Conservation (phyloP, 192 early-diverging fungal genomes). For the Nowakowskiella sp. region DNA sequence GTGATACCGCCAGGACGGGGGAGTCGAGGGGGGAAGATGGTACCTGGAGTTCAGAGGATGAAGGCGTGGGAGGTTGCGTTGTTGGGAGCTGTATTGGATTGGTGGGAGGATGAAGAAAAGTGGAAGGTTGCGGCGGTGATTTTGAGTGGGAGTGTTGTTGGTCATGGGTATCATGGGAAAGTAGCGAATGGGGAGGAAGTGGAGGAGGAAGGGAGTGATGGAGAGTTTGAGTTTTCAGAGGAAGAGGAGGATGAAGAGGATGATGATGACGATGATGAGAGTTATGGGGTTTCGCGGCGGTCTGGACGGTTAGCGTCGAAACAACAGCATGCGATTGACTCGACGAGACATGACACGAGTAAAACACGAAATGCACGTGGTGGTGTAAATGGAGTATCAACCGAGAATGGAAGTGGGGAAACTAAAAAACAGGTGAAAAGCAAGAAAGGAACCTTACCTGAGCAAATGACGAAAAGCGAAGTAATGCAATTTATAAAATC, state of each 20-base stretch:
- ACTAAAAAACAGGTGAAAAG: neutral
- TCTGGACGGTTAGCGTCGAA: neutral
- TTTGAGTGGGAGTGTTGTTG: neutral
- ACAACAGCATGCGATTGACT: neutral
- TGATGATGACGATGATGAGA: neutral
- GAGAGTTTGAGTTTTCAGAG: conserved; percentile 18
- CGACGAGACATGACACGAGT: too few relatives aligned
- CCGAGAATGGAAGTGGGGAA: neutral
- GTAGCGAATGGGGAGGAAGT: conserved; percentile 1
- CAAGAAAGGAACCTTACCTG: neutral
- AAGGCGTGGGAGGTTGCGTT: conserved; percentile 4
- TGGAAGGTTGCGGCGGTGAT: conserved; percentile 6
- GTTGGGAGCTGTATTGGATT: conserved; percentile 1
- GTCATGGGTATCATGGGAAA: neutral
- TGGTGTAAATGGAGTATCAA: neutral
- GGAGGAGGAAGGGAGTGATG: neutral
- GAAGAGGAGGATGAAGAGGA: conserved; percentile 12
- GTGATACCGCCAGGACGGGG: neutral
- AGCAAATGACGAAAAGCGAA: neutral
- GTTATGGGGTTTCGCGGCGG: neutral
- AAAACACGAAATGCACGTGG: too few relatives aligned
- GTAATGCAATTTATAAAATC: neutral
- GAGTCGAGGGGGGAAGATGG: neutral
- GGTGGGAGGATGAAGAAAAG: conserved; percentile 6
- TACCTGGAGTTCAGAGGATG: conserved; percentile 28